Evolutionary conservation across 352 stramenopile genomes (phyloP), one percentile per base, ranked within the genome.

Genomic region (Pythium pyrilobum): DNA sequence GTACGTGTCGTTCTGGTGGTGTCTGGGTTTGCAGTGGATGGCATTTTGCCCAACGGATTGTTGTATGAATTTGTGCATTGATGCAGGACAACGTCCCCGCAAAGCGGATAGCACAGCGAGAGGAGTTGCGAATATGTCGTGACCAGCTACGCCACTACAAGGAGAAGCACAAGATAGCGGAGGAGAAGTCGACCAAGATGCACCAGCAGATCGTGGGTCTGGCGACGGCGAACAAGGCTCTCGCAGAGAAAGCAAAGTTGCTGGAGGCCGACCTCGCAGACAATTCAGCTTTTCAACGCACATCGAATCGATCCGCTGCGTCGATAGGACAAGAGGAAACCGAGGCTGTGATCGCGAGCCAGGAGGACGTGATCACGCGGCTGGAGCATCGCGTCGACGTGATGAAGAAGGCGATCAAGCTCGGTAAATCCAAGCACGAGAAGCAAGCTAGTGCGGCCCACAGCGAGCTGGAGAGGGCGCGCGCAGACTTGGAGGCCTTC

Each of bases 191-290:
- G 2, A 50, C 59, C 40, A 74, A 67, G 28, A 27, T 76, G 10
- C 82, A 88, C 37, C 67, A 87, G 51, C 71, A 89, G 40, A 67
- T 59, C 0, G 75, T 87, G 9, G 77, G 87, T 21, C 44, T 89
- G 7, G 37, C 58, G 1, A 49, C 60, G 5, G 74, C 67, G 52
- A 89, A 90, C 64, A 89, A 89, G 56, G 48, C 48, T 15, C 52
- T 90, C 7, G 49, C 43, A 5, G 77, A 86, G 10, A 70, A 72
- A 40, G 28, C 88, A 47, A 56, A 67, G 21, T 36, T 69, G 2
- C 64, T 84, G 13, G 74, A 89, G 31, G 58, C 52, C 3, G 41
- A 52, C 23, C 23, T 31, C 15, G 33, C 34, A 29, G 25, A 18
- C 27, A 18, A 23, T 24, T 23, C 49, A 42, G 9, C 43, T 3